Evolutionary conservation across 495 filamentous ascomycete genomes (phyloP), one percentile per base, ranked within the genome.

Genomic region (Usnea hakonensis): DNA sequence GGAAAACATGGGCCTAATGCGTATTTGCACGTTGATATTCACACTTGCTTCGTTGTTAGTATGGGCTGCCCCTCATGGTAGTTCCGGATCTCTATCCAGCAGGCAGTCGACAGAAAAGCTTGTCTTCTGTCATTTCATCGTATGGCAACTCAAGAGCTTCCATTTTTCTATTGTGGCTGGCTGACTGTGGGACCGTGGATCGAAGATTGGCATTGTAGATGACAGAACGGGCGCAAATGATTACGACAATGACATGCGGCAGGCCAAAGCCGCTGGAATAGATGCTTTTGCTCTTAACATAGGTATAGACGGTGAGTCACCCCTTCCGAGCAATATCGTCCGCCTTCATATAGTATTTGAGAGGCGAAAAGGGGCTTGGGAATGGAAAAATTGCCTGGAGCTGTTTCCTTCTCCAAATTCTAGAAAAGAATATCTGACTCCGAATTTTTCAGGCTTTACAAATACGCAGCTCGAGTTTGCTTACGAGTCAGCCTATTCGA

Each of bases 231-330:
- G 54, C 33, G 35, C 67, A 11, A 33, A 50, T 40, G 77, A 86
- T 37, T 90, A 85, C 82, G 72, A 76, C 43, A 73, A 72, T 9
- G 86, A 90, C 56, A 86, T 90, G 50, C 69, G 67, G 10, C 71
- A 78, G 13, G 87, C 87, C 11, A 79, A 84, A 64, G 76, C 76
- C 17, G 77, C 82, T 0, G 79, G 83, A 40, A 88, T 91, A 55
- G 87, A 91, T 67, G 88, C 84, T 4, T 91, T 91, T 67, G 87
- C 83, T 0, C 68, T 90, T 36, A 90, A 91, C 61, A 78, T 89
- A 48, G 88, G 78, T 0, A 83, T 77, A 16, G 73, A 74, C n/a
- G 65, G n/a, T n/a, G n/a, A n/a, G n/a, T n/a, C n/a, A n/a, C n/a
- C n/a, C n/a, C n/a, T n/a, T n/a, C n/a, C n/a, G n/a, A n/a, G n/a